Percentiles rank a stretch among this genome's conserved stretches.
phyloP scores from a whole-genome alignment of 495 filamentous ascomycete species.

The Saxophila tyrrhenica region DNA sequence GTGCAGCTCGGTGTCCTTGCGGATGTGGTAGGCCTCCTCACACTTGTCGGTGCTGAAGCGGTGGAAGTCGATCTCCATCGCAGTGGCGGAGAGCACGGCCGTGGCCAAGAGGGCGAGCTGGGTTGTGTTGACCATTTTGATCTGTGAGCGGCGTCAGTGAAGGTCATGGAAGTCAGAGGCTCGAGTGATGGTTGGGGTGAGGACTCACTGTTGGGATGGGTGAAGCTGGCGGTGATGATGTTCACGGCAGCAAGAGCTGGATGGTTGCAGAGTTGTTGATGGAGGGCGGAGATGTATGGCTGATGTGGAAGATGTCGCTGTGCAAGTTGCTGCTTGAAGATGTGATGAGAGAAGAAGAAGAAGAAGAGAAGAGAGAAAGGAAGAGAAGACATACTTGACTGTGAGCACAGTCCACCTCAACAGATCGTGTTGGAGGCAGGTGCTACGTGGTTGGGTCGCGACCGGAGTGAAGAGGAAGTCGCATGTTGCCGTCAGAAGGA shows the following conservation, averaged over 20 bases:
- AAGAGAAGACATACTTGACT: background rate
- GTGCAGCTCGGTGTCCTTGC: conserved; percentile 6
- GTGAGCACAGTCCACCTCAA: background rate
- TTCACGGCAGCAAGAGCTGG: conserved; percentile 1
- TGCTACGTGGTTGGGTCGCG: background rate
- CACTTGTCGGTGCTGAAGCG: conserved; percentile 8
- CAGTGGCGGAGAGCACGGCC: conserved; percentile 2
- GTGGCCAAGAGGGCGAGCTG: background rate
- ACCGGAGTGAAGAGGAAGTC: background rate
- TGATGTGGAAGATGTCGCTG: background rate
- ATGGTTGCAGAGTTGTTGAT: background rate
- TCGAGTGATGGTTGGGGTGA: background rate
- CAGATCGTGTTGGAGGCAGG: background rate
- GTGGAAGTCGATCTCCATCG: conserved; percentile 5
- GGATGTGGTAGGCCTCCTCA: conserved; percentile 2
- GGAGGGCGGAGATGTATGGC: background rate
- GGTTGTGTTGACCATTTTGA: conserved; percentile 3
- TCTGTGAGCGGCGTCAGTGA: background rate
- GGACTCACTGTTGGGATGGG: background rate
- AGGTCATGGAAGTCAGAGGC: background rate
- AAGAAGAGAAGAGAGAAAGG: background rate
- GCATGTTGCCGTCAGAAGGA: background rate
- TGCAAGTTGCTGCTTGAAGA: background rate
- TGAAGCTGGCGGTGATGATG: background rate
- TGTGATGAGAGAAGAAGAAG: background rate